Evolutionary conservation across 176 grass and related monocot genomes (phyloP).

Genomic region (Phyllostachys edulis): DNA sequence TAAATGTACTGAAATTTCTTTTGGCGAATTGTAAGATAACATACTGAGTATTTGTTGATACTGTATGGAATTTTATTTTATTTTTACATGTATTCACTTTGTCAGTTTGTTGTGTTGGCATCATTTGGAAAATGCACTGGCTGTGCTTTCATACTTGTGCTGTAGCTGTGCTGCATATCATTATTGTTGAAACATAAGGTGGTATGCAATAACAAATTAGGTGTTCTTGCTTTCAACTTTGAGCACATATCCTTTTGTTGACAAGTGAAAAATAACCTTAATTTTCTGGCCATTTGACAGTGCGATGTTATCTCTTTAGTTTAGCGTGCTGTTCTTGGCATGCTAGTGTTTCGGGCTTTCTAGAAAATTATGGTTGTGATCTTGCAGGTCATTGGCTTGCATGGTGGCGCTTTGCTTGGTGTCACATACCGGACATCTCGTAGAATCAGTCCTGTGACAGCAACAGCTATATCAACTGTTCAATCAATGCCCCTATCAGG

Average conservation of each 20-base stretch:
- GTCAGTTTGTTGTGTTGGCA: neutral
- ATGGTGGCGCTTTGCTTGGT: conserved; percentile 95
- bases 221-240: conserved; percentile 18
- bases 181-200: neutral
- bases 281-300: neutral
- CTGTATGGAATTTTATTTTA: neutral
- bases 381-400: conserved; percentile 91
- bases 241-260: conserved; percentile 24
- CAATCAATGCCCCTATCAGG: conserved; percentile 93
- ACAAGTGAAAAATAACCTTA: conserved; percentile 5
- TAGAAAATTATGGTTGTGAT: conserved; percentile 18
- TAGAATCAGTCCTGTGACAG: conserved; percentile 83
- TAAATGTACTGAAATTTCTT: neutral
- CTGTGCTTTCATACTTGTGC: neutral
- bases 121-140: neutral
- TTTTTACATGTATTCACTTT: neutral
- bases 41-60: neutral
- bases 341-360: conserved; percentile 1
- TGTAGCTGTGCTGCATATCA: conserved; percentile 13
- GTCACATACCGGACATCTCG: conserved; percentile 93
- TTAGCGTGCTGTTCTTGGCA: neutral
- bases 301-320: neutral
- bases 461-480: conserved; percentile 91
- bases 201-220: neutral
- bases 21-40: neutral